These are phyloP conservation scores for Saccharomyces hybrid DNA, from an alignment of 1,139 yeast genomes.

Conservation along the genomic window DNA sequence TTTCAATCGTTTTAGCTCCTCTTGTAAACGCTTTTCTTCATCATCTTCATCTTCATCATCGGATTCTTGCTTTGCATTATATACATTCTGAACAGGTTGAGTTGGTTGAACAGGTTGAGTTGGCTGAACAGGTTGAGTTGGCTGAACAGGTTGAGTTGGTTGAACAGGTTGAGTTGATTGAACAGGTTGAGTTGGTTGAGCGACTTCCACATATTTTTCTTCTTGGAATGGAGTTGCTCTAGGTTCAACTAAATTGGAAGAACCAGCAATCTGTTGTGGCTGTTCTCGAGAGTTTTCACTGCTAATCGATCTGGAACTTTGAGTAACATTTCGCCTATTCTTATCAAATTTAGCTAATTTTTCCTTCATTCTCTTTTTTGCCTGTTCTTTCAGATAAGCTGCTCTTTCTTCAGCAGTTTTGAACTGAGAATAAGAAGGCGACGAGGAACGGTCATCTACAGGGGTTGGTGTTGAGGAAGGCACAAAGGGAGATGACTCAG, in stretches of 20 bases:
- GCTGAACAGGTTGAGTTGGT: neutral
- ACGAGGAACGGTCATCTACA: neutral
- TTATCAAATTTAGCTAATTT: constrained; percentile 81
- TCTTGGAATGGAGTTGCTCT: constrained; percentile 4
- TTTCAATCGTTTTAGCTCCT: constrained; percentile 38
- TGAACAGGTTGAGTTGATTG: neutral
- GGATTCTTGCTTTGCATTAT: neutral
- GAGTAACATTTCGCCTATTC: constrained; percentile 34
- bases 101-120: neutral
- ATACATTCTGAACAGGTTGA: neutral
- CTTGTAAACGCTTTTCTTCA: constrained; percentile 33
- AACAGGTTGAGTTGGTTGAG: neutral
- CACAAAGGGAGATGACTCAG: neutral
- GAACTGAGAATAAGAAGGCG: constrained; percentile 23
- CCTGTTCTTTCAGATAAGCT: constrained; percentile 82
- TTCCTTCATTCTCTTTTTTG: constrained; percentile 83
- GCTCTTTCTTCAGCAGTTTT: constrained; percentile 59
- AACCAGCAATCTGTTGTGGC: neutral
- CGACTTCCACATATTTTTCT: neutral
- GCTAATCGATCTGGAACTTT: constrained; percentile 7
- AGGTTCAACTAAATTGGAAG: neutral
- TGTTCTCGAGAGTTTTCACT: neutral
- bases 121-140: neutral
- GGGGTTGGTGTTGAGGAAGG: constrained; percentile 5
- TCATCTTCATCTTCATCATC: constrained; percentile 30